Conservation (phyloP, 2,329 filamentous ascomycete genomes). For the Pezicula neosporulosa region DNA sequence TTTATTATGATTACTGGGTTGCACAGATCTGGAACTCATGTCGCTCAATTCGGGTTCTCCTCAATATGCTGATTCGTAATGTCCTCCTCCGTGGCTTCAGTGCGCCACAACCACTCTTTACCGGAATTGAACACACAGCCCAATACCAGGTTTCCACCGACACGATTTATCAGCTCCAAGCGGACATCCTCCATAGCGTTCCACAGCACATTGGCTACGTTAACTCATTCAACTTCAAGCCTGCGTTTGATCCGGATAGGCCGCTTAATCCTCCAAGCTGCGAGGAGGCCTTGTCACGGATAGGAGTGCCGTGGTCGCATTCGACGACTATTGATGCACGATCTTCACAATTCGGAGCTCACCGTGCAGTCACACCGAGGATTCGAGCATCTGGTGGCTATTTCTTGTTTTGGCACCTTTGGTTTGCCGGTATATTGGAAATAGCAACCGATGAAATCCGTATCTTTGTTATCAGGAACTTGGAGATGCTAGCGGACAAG, state of each 20-base stretch:
- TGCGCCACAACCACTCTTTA: constrained; percentile 12
- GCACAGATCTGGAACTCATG: constrained; percentile 22
- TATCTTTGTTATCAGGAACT: constrained; percentile 16
- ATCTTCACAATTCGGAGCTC: background rate
- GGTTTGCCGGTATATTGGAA: constrained; percentile 18
- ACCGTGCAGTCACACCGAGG: background rate
- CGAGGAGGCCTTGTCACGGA: background rate
- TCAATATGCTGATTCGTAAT: constrained; percentile 16
- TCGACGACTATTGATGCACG: background rate
- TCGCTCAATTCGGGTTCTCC: constrained; percentile 15
- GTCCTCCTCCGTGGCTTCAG: constrained; percentile 14
- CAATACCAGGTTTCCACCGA: constrained; percentile 20
- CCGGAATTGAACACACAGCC: constrained; percentile 11
- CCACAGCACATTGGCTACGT: constrained; percentile 18
- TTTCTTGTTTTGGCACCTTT: constrained; percentile 27
- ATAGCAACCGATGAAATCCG: constrained; percentile 7
- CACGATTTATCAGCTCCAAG: constrained; percentile 11
- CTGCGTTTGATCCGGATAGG: background rate
- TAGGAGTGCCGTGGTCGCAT: background rate
- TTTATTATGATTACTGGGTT: constrained; percentile 22
- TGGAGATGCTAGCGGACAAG: constrained; percentile 14
- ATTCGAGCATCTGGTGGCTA: constrained; percentile 13
- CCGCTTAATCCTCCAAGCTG: background rate
- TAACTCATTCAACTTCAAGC: background rate
- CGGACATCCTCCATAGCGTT: constrained; percentile 19